Evolutionary conservation across 345 rosid genomes (phyloP).

Genomic region (Atalantia buxifolia): DNA sequence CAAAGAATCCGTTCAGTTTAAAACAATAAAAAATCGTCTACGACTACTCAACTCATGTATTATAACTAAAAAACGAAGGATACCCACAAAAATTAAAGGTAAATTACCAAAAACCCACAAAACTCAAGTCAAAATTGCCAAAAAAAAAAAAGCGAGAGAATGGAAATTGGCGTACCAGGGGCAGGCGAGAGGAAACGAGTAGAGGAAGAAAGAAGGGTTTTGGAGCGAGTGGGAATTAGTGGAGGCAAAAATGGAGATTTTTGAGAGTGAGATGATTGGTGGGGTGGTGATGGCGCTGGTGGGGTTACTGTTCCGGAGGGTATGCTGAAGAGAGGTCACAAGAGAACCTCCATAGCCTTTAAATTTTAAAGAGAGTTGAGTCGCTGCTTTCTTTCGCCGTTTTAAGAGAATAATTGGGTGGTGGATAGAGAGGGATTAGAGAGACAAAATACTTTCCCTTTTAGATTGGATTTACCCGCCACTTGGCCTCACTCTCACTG

Average conservation of each 20-base stretch:
- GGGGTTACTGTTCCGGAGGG: neutral
- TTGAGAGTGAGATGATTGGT: too few relatives aligned
- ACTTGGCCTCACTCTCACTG: too few relatives aligned
- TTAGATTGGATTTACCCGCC: too few relatives aligned
- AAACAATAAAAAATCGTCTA: neutral
- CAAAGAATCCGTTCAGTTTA: neutral
- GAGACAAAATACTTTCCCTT: too few relatives aligned
- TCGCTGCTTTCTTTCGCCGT: too few relatives aligned
- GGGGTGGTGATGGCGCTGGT: too few relatives aligned
- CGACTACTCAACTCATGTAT: too few relatives aligned
- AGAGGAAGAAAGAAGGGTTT: neutral
- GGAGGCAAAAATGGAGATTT: neutral
- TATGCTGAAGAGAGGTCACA: neutral
- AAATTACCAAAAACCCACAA: conserved; percentile 3
- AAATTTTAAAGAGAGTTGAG: neutral
- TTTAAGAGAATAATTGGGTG: too few relatives aligned
- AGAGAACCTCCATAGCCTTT: conserved; percentile 9
- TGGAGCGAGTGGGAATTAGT: neutral
- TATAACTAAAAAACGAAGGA: too few relatives aligned
- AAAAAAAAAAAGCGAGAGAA: neutral
- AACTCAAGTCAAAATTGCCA: neutral
- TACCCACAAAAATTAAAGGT: neutral
- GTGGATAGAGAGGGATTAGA: too few relatives aligned
- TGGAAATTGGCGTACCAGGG: conserved; percentile 28
- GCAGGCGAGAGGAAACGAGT: neutral